phyloP scores from a whole-genome alignment of 805 yeast genomes.

The Lachancea nothofagi region DNA sequence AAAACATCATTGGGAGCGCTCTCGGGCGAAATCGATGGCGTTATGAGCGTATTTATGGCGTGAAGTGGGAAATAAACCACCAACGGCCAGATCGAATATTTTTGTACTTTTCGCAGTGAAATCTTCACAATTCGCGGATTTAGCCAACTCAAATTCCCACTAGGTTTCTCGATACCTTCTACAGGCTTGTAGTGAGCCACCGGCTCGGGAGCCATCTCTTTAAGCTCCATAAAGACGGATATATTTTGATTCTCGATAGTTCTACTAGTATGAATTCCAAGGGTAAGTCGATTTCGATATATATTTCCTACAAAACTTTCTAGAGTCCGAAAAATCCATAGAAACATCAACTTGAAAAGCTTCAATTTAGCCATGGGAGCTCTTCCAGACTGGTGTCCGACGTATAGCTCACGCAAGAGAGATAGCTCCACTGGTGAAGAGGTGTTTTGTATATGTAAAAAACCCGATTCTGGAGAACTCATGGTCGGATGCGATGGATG shows the following conservation, averaged over 20 bases:
- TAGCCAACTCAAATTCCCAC: conserved; percentile 2
- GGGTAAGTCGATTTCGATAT: no score
- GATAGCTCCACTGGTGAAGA: conserved; percentile 43
- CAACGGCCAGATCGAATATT: conserved; percentile 23
- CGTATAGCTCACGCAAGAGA: conserved; percentile 20
- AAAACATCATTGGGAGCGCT: conserved; percentile 24
- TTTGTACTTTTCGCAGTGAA: conserved; percentile 17
- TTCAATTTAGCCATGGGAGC: conserved; percentile 5
- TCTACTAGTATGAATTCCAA: no score
- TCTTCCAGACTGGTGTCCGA: conserved; percentile 32
- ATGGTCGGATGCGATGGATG: conserved; percentile 97
- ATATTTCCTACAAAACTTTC: no score
- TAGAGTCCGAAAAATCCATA: no score
- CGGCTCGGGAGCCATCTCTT: conserved; percentile 22
- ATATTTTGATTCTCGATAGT: not conserved
- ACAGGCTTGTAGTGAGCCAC: conserved; percentile 10
- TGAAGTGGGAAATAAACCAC: conserved; percentile 23
- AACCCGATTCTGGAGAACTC: conserved; percentile 69
- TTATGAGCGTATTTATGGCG: conserved; percentile 21
- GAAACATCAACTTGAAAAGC: not conserved
- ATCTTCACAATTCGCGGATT: conserved; percentile 8
- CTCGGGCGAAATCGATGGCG: conserved; percentile 18
- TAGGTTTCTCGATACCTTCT: conserved; percentile 9
- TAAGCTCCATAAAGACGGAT: conserved; percentile 13
- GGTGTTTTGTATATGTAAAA: conserved; percentile 70